Base-by-base conservation (phyloP, 1,139 yeast species). In the Lodderomyces theae region DNA sequence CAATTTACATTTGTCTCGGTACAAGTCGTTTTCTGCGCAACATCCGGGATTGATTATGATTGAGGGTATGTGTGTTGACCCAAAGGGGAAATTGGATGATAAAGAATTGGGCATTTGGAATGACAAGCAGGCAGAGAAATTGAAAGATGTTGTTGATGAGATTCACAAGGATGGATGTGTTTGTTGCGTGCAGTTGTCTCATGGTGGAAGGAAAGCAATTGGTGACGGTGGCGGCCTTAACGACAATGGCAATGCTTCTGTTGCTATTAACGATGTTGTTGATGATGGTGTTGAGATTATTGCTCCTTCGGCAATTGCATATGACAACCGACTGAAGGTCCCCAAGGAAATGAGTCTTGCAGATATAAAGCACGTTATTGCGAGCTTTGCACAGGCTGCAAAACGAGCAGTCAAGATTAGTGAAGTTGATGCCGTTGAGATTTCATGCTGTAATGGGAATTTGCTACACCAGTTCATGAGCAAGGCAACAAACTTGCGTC, bases 21-120 rank as follows among this genome's bases (percentile, higher is more conserved):
- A 75, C 49, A 73, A 72, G 5, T 51, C 64, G 0, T 54, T 68
- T 29, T 63, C 73, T 0, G 37, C 58, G 5, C 59, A 79, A 41
- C 82, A 82, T 2, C 71, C 80, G 0, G 80, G 82, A n/a, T 51
- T 79, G 31, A 57, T 76, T n/a, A 63, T 76, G 13, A 57, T 71
- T 13, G 86, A 80, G 54, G 79, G 79, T 8, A 57, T 77, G 5
- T 67, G 74, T 2, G 74, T 78, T 2, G 52, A 66, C 2, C 64
- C 66, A 3, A 61, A 63, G 50, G 70, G 76, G 22, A 63, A 77
- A 37, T 60, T 74, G 32, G 59, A 77, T 0, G 63, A 69, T 2
- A 60, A 66, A 35, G 77, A 70, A 46, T 61, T 77, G 22, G 82
- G 80, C 12, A 54, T 80, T 21, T 72, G 72, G 67, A 68, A 61